Percentiles rank a stretch among this genome's conserved stretches.
phyloP scores from a whole-genome alignment of 495 filamentous ascomycete genomes.

The Lepidopterella palustris region DNA sequence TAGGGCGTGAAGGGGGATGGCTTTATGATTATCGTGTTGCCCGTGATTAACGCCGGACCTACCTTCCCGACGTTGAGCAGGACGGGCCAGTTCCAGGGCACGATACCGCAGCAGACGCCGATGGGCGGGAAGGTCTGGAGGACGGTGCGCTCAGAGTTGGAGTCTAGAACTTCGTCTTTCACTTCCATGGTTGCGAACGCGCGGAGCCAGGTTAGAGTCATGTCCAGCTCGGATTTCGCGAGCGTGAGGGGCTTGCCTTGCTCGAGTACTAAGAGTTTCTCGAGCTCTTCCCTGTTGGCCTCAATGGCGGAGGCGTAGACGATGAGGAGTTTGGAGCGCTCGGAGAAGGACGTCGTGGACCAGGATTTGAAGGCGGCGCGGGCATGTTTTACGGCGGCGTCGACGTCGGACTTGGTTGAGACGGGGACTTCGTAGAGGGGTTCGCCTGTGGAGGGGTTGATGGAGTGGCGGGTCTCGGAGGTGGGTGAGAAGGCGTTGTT shows the following conservation, averaged over 20 bases:
- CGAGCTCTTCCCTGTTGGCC: not conserved
- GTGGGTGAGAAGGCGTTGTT: constrained; percentile 14
- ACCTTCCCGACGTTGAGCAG: constrained; percentile 18
- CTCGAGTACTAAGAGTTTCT: constrained; percentile 5
- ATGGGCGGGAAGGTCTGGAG: not conserved
- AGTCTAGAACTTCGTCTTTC: constrained; percentile 9
- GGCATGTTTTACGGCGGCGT: constrained; percentile 7
- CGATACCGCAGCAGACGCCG: not conserved
- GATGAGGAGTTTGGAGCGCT: constrained; percentile 6
- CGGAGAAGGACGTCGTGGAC: constrained; percentile 6
- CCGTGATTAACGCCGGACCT: constrained; percentile 46
- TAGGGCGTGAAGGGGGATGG: constrained; percentile 58
- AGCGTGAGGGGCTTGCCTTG: constrained; percentile 13
- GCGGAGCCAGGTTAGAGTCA: constrained; percentile 13
- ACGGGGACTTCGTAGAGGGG: constrained; percentile 18
- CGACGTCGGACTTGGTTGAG: constrained; percentile 11
- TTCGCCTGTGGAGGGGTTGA: constrained; percentile 15
- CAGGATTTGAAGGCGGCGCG: constrained; percentile 5
- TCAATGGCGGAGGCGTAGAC: constrained; percentile 14
- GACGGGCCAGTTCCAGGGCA: constrained; percentile 8
- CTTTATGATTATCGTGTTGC: constrained; percentile 53
- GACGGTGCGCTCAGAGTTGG: not conserved
- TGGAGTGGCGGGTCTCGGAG: constrained; percentile 6
- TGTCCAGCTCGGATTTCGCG: constrained; percentile 9
- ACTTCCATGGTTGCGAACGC: constrained; percentile 9